A percentile compares a stretch with the other conserved stretches of the same genome.
Evolutionary conservation across 768 basidiomycete genomes (phyloP).

Genomic region (Suillus occidentalis): DNA sequence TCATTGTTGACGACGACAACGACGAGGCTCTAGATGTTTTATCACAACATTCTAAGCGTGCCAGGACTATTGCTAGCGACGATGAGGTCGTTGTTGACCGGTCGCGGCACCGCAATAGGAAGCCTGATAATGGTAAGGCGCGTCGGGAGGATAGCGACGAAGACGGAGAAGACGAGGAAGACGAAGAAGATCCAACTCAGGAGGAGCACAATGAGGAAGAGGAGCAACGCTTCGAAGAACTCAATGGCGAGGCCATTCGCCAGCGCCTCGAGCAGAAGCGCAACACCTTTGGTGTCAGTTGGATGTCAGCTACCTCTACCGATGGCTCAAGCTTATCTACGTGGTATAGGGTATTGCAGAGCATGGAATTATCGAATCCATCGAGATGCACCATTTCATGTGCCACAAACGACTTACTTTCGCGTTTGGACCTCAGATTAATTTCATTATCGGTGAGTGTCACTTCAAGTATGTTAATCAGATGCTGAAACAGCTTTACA

Average conservation of each 20-base stretch:
- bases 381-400: conserved; percentile 95
- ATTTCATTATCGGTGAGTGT: conserved; percentile 87
- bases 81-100: conserved; percentile 26
- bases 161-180: conserved; percentile 25
- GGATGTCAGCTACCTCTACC: conserved; percentile 42
- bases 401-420: conserved; percentile 86
- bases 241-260: conserved; percentile 56
- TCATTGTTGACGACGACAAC: conserved; percentile 45
- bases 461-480: not conserved
- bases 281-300: conserved; percentile 41
- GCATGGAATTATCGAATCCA: conserved; percentile 81
- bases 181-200: conserved; percentile 33
- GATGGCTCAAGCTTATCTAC: conserved; percentile 1
- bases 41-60: conserved; percentile 44
- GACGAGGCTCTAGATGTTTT: conserved; percentile 31
- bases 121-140: conserved; percentile 31
- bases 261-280: conserved; percentile 48
- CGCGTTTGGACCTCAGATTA: conserved; percentile 89
- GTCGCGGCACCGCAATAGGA: conserved; percentile 26
- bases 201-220: conserved; percentile 48
- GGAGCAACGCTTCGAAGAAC: conserved; percentile 67
- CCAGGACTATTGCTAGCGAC: conserved; percentile 41
- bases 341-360: conserved; percentile 69
- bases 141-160: conserved; percentile 31
- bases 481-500: conserved; percentile 26